Base-by-base conservation (phyloP, 768 basidiomycete genomes). In the Trametes gibbosa region DNA sequence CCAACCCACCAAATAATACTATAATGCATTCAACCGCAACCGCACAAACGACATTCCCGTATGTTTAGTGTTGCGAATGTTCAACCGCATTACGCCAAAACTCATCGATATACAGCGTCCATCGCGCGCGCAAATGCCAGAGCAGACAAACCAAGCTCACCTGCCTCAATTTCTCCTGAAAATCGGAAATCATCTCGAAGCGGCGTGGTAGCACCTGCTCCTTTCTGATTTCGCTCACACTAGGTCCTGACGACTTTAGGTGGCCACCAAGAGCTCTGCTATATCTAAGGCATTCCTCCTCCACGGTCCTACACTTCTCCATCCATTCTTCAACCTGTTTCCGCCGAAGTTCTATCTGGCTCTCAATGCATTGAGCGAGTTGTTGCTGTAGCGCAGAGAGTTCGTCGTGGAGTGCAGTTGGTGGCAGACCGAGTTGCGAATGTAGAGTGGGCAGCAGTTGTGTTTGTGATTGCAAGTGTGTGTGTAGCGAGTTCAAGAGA, bases 371-470 rank as follows among this genome's bases (percentile, higher is more conserved):
- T 56, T 82, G 79, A 55, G 87, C 82, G 43, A 96, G 84, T 49
- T 87, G 84, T 32, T 86, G 79, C 66, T 94, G 87, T 7, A 96
- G 80, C 8, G 80, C 72, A 52, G 80, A 76, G 32, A 95, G 79
- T 59, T 97, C 94, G 70, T 91, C 87, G 69, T 90, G 84, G 42
- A 95, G 82, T 0, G 92, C 87, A 12, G 85, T 84, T 25, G 84
- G 73, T 9, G 93, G 91, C 14, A 95, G 79, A 32, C 91, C 92
- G 16, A 96, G 88, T 67, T 91, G 91, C 0, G 83, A 79, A 72
- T 95, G 92, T 4, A 96, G 77, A 7, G 86, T 84, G 16, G 92
- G 92, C 2, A 96, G 77, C 32, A 92, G 78, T 62, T 89, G 86
- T 0, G 90, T 92, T 73, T 95, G 92, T 1, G 85, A 75, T 70